phyloP scores from a whole-genome alignment of 805 yeast genomes.

The Yamadazyma nakazawae region DNA sequence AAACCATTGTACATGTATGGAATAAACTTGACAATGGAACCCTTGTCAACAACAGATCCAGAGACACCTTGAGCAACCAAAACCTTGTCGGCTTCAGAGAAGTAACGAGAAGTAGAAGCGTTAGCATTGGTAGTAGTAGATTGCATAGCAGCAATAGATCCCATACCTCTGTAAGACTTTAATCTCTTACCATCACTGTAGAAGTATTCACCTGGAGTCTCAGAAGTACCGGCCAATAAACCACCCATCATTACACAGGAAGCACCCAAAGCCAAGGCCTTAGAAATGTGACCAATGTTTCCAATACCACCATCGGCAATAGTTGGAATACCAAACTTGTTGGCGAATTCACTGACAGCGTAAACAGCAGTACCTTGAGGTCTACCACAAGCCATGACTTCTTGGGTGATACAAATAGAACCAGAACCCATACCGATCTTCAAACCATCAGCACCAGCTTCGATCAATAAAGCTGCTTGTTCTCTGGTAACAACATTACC shows the following conservation, averaged over 20 bases:
- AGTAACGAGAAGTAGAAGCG: slow-evolving; percentile 97
- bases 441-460: slow-evolving; percentile 96
- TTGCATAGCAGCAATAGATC: slow-evolving; percentile 98
- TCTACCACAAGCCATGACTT: slow-evolving; percentile 99
- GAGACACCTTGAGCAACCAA: slow-evolving; percentile 99
- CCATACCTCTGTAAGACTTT: slow-evolving; percentile 99
- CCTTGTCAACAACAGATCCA: slow-evolving; percentile 95
- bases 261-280: slow-evolving; percentile 96
- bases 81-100: slow-evolving; percentile 92
- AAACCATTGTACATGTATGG: slow-evolving; percentile 94
- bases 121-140: slow-evolving; percentile 82
- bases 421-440: slow-evolving; percentile 99
- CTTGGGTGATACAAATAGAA: slow-evolving; percentile 98
- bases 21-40: slow-evolving; percentile 87
- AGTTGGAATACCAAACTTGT: slow-evolving; percentile 95
- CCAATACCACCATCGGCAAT: slow-evolving; percentile 99
- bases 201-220: slow-evolving; percentile 97
- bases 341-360: slow-evolving; percentile 90
- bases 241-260: slow-evolving; percentile 99
- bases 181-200: slow-evolving; percentile 97
- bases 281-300: slow-evolving; percentile 97
- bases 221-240: slow-evolving; percentile 96
- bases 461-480: slow-evolving; percentile 93
- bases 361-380: slow-evolving; percentile 99
- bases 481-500: slow-evolving; percentile 99